Evolutionary conservation across 345 rosid species (phyloP).

Genomic region (Corchorus olitorius): DNA sequence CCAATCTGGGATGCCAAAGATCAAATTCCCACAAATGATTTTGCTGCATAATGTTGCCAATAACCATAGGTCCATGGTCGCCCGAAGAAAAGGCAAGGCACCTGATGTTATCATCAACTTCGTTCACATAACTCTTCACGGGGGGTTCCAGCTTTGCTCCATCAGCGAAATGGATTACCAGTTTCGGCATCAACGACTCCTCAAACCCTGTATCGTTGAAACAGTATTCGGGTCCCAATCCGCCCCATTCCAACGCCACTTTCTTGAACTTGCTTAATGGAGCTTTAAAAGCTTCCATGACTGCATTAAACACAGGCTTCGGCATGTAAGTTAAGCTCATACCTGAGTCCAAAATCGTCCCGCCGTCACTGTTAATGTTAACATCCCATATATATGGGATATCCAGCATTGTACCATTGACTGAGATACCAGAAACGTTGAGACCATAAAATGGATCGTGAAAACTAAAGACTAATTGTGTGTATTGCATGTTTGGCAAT

Average conservation of each 20-base stretch:
- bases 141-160: constrained; percentile 57
- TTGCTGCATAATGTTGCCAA: constrained; percentile 70
- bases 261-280: constrained; percentile 11
- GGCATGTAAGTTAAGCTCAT: constrained; percentile 26
- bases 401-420: constrained; percentile 21
- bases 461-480: constrained; percentile 20
- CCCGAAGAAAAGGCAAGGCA: constrained; percentile 46
- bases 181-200: constrained; percentile 38
- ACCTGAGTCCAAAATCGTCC: constrained; percentile 35
- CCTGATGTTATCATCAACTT: constrained; percentile 31
- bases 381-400: constrained; percentile 21
- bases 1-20: constrained; percentile 34
- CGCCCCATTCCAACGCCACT: constrained; percentile 14
- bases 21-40: constrained; percentile 69
- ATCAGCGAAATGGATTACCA: constrained; percentile 44
- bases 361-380: neutral
- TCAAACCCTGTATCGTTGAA: constrained; percentile 35
- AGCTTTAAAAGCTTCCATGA: constrained; percentile 12
- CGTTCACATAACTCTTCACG: constrained; percentile 50
- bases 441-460: constrained; percentile 19
- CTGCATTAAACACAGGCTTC: constrained; percentile 15
- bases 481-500: constrained; percentile 15
- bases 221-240: constrained; percentile 45
- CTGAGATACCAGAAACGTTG: constrained; percentile 29
- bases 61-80: constrained; percentile 26